phyloP scores from a whole-genome alignment of 148 eudicot genomes.

The Chenopodium formosanum region DNA sequence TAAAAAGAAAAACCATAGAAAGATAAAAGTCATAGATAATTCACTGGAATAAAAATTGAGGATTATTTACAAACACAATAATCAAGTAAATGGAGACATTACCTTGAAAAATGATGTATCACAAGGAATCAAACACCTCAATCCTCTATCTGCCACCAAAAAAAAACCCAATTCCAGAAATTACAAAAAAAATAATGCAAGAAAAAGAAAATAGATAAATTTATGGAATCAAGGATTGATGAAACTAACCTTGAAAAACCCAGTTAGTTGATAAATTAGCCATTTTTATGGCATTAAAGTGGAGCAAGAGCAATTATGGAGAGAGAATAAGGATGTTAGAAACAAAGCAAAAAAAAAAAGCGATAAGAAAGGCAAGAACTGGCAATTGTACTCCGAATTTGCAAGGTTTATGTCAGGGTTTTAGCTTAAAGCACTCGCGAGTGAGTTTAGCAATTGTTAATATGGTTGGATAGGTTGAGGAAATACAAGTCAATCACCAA shows the following conservation, averaged over 20 bases:
- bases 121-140: constrained; percentile 22
- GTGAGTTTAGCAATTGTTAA: too few species aligned
- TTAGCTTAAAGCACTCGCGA: not conserved
- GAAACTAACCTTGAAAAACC: constrained; percentile 17
- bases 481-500: too few species aligned
- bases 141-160: constrained; percentile 20
- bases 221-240: not conserved
- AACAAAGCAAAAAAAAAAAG: too few species aligned
- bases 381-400: not conserved
- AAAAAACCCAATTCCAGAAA: not conserved
- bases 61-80: not conserved
- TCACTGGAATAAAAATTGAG: not conserved
- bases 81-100: not conserved
- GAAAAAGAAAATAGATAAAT: not conserved
- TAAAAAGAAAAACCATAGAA: too few species aligned
- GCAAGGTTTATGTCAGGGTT: constrained; percentile 4
- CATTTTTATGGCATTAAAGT: not conserved
- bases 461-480: too few species aligned
- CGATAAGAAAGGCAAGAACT: not conserved
- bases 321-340: too few species aligned
- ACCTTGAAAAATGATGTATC: constrained; percentile 24
- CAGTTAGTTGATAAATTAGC: constrained; percentile 13
- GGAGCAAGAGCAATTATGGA: not conserved
- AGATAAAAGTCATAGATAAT: not conserved
- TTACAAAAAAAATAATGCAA: not conserved